Base-by-base conservation (phyloP, 768 basidiomycete species). In the Tylopilus felleus region DNA sequence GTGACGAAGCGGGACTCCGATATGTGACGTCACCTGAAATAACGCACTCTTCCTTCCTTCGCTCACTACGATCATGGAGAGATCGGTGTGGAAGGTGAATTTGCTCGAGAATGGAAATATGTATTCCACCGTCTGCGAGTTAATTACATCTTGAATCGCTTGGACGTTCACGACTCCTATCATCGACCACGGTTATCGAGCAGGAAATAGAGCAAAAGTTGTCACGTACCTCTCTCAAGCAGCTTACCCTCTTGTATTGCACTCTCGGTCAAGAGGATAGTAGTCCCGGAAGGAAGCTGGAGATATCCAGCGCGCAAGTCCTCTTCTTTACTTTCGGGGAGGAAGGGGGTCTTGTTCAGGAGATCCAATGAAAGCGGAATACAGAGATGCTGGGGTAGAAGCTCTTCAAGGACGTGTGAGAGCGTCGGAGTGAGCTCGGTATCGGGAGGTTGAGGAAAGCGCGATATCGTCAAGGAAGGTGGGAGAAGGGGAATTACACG, bases 251-350 rank as follows among this genome's bases (percentile, higher is more conserved):
- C 91, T 29, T 75, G 75, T 38, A 93, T 71, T 4, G 78, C 82
- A 52, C 75, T 75, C 64, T 93, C 91, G 0, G 84, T 83, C 35
- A 93, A 64, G 14, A 91, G 65, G 27, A 86, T 71, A 3, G 79
- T 64, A 7, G 81, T 79, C 4, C 85, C 84, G 13, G 71, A 70
- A 2, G 90, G 84, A 14, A 90, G 77, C 63, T 93, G 90, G 25
- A 93, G 73, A 58, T 78, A 78, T 3, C 91, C 90, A 2, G 86
- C 81, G 56, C 86, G 83, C 5, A 93, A 71, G 59, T 91, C 88
- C 46, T 90, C 79, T 53, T 84, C 82, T 44, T 82, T 84, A 60
- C 78, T 79, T 62, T 86, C 83, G 0, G 90, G 90, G 29, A 69
- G 70, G 62, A 88, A 91, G 1, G 69, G 61, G 0, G 68, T 74